phyloP scores from a whole-genome alignment of 139 green algal species.

The Desmodesmus armatus region DNA sequence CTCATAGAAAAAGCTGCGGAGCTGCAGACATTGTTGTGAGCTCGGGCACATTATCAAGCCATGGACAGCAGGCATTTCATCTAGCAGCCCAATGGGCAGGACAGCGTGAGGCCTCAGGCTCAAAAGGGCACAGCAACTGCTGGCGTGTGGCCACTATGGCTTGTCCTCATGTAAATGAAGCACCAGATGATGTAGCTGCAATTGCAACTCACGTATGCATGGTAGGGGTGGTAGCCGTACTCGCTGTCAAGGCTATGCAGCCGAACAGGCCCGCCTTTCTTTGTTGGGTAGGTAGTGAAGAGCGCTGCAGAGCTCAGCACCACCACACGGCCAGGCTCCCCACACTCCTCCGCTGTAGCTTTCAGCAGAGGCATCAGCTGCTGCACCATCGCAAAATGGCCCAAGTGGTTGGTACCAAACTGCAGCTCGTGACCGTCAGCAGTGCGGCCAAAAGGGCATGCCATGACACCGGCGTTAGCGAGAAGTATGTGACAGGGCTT shows the following conservation, averaged over 20 bases:
- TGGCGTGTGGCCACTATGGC: too few species aligned
- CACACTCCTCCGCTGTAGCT: constrained; percentile 7
- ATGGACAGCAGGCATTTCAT: too few species aligned
- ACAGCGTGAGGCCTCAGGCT: too few species aligned
- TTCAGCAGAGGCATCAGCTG: constrained; percentile 32
- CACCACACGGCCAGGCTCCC: constrained; percentile 24
- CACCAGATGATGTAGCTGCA: too few species aligned
- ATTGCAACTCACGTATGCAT: constrained; percentile 41
- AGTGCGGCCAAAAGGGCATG: constrained; percentile 42
- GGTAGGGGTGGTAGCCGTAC: constrained; percentile 23
- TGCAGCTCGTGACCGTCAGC: constrained; percentile 50
- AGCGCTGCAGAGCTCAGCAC: constrained; percentile 31
- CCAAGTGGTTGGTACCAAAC: constrained; percentile 65
- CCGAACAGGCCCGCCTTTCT: neutral
- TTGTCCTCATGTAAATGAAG: too few species aligned
- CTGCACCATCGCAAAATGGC: constrained; percentile 24
- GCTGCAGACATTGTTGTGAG: too few species aligned
- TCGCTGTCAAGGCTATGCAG: constrained; percentile 25
- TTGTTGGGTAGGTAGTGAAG: constrained; percentile 30
- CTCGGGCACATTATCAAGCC: too few species aligned
- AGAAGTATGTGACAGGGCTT: constrained; percentile 47
- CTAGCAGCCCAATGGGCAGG: too few species aligned
- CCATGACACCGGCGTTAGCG: constrained; percentile 26
- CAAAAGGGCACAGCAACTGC: too few species aligned
- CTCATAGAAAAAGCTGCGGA: too few species aligned